Evolutionary conservation across 1,284 basidiomycete species (phyloP).

Genomic region (Rhodotorula sp.): DNA sequence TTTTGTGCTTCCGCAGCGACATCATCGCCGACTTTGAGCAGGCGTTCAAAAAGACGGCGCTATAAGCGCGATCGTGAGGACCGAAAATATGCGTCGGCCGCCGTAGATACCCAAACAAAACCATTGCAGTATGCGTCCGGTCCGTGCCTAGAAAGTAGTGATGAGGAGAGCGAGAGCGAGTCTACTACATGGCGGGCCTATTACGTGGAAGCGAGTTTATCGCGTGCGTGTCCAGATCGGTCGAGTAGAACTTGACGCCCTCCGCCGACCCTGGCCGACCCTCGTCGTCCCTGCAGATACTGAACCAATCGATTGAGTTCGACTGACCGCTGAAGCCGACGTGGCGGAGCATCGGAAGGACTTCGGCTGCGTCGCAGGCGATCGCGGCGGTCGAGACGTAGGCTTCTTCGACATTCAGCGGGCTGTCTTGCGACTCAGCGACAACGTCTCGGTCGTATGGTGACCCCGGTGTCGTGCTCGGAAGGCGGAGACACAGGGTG

Average conservation of each 20-base stretch:
- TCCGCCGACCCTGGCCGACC: not conserved
- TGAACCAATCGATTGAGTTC: not conserved
- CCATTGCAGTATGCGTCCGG: not conserved
- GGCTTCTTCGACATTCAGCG: not conserved
- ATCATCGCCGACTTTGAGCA: constrained; percentile 81
- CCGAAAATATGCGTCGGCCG: too few relatives aligned
- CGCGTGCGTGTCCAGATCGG: not conserved
- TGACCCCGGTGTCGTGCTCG: not conserved
- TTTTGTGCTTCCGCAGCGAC: constrained; percentile 50
- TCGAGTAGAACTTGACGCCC: not conserved
- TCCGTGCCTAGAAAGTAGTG: too few relatives aligned
- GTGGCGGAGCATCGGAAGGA: not conserved
- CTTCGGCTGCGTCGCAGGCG: not conserved
- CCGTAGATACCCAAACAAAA: too few relatives aligned
- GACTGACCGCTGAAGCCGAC: constrained; percentile 7
- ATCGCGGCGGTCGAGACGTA: not conserved
- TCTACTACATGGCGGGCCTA: too few relatives aligned
- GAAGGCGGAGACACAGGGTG: constrained; percentile 1
- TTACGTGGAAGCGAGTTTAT: not conserved
- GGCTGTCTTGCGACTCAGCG: not conserved
- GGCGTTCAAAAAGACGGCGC: constrained; percentile 50
- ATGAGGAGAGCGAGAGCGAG: too few relatives aligned
- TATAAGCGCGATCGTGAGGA: too few relatives aligned
- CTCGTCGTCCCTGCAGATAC: not conserved
- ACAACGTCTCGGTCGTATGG: not conserved